Evolutionary conservation across 2,329 filamentous ascomycete genomes (phyloP), one percentile per base, ranked within the genome.

Genomic region (Helminthosporium solani): DNA sequence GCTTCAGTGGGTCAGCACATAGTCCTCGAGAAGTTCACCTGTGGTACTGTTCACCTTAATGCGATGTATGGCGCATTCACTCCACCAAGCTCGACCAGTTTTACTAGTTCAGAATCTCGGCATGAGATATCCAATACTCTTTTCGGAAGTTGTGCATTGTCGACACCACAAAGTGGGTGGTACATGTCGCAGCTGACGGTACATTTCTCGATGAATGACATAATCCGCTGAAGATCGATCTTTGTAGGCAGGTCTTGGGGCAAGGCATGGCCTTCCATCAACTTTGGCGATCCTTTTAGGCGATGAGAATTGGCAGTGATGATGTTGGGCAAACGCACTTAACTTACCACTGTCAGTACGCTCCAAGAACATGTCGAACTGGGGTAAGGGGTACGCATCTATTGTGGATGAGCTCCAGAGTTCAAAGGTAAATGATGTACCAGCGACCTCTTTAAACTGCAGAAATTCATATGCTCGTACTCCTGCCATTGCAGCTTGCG

Each of bases 151-250:
- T 9, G 4, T 7, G 23, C 6, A 28, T 3, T 28, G 9, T 7
- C 7, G 6, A 40, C 12, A 9, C 16, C 16, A 23, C 21, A 40
- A 9, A 7, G n/a, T 5, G 37, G 14, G 19, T 40, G 37, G 19
- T 12, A 20, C 3, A 6, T 20, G 18, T 40, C 37, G 25, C 37
- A 40, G 37, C 37, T 30, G 3, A 6, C 7, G 15, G n/a, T 12
- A 21, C 37, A 40, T 20, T 19, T 40, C 25, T 31, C n/a, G 19
- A 40, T 40, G 37, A 30, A 31, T 21, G 37, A 35, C 15, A 35
- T 19, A n/a, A 38, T 15, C 8, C 19, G 35, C 8, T 21, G 19
- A 15, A 38, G 15, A 23, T 23, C 35, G n/a, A 38, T 18, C 19
- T 25, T 4, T 25, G 20, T 25, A 7, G 18, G 19, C 7, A 38